Conservation (phyloP, 1,284 basidiomycete genomes). For the Neonothopanus nambi region DNA sequence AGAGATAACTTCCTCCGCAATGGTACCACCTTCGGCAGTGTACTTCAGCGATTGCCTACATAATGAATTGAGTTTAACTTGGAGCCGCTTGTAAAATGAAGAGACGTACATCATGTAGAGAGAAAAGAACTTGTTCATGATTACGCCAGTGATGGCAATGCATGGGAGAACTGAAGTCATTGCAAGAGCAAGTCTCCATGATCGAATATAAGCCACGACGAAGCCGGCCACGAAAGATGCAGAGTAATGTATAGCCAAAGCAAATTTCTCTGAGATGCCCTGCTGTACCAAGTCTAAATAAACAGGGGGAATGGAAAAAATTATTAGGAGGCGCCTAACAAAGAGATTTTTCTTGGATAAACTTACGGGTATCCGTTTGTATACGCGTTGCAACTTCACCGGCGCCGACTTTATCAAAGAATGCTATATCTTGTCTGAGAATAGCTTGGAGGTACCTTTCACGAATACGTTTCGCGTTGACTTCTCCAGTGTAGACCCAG, state of each 20-base stretch:
- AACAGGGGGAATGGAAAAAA: too few species aligned
- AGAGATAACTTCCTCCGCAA: constrained; percentile 95
- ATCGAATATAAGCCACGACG: constrained; percentile 66
- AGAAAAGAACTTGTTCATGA: constrained; percentile 81
- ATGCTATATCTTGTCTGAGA: constrained; percentile 85
- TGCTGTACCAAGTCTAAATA: constrained; percentile 89
- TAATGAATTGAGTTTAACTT: not conserved
- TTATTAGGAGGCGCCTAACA: too few species aligned
- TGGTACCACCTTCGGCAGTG: constrained; percentile 80
- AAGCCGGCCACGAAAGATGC: constrained; percentile 82
- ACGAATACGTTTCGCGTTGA: constrained; percentile 82
- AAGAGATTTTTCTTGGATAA: too few species aligned
- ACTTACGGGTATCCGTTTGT: constrained; percentile 84
- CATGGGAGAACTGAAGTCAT: constrained; percentile 87
- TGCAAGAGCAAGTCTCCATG: constrained; percentile 87
- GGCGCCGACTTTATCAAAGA: constrained; percentile 91
- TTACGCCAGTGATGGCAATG: constrained; percentile 74
- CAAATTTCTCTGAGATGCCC: constrained; percentile 88
- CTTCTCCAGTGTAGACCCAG: constrained; percentile 92
- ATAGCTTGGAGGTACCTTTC: constrained; percentile 75
- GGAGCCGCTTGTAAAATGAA: too few species aligned
- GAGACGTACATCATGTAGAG: constrained; percentile 72
- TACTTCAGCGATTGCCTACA: constrained; percentile 56
- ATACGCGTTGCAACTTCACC: constrained; percentile 97
- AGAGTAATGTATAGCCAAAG: constrained; percentile 62